phyloP scores from a whole-genome alignment of 352 stramenopile genomes.

The Phytophthora agathidicida region DNA sequence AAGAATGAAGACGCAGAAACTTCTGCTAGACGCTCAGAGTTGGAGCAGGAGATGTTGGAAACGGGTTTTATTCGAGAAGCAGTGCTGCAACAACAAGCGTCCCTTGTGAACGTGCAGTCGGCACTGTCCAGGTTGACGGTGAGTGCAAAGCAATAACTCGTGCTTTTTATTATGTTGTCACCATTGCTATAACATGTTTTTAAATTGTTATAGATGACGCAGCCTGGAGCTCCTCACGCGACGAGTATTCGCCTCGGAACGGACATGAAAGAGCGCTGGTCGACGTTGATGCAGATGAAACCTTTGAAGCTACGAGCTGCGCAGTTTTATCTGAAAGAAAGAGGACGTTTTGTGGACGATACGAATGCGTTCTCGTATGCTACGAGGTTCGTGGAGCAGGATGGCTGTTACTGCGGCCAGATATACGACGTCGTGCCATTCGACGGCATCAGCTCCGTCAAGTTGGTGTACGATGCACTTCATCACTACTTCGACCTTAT shows the following conservation, averaged over 20 bases:
- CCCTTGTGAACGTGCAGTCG: constrained; percentile 42
- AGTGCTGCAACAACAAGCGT: constrained; percentile 35
- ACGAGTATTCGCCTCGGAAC: constrained; percentile 28
- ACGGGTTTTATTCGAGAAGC: constrained; percentile 30
- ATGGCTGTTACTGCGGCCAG: constrained; percentile 38
- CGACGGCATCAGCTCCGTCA: constrained; percentile 36
- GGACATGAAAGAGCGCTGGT: constrained; percentile 21
- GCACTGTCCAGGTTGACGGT: constrained; percentile 35
- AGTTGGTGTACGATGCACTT: constrained; percentile 46
- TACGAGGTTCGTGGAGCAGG: constrained; percentile 34
- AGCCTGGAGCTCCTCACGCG: constrained; percentile 24
- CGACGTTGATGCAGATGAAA: constrained; percentile 30
- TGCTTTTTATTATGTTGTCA: too few relatives aligned
- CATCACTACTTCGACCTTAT: constrained; percentile 45
- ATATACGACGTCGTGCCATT: constrained; percentile 51
- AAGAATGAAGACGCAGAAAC: constrained; percentile 1
- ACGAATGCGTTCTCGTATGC: constrained; percentile 26
- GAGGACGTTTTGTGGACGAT: constrained; percentile 22
- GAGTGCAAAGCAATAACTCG: too few relatives aligned
- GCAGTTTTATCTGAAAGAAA: constrained; percentile 29
- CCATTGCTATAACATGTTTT: too few relatives aligned
- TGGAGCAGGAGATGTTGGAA: constrained; percentile 20
- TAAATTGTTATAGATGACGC: constrained; percentile 24
- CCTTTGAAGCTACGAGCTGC: constrained; percentile 21
- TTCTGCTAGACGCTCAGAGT: background rate